Base-by-base conservation (phyloP, 2,329 filamentous ascomycete genomes). In the Graphilbum sp. region DNA sequence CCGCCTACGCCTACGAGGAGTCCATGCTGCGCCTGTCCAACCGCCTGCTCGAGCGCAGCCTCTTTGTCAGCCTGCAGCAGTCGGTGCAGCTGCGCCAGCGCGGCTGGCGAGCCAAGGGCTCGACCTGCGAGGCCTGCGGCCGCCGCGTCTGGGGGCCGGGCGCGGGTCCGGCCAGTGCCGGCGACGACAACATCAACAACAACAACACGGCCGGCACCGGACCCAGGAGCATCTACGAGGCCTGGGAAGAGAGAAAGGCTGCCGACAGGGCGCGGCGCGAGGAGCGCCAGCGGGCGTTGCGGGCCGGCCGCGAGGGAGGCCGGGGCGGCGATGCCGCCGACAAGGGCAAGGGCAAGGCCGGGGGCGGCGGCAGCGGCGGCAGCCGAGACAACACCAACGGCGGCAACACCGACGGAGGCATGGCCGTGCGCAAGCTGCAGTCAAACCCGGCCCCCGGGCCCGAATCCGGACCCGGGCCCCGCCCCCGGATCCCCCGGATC, bases 1-100 rank as follows among this genome's bases (percentile, higher is more conserved):
- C 88, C 0, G 88, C 90, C 0, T 98, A 98, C 54, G 79, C 86
- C 0, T 95, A 96, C 53, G 90, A 98, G 56, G 83, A 88, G 54
- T 87, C 82, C 0, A 82, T 98, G 15, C 68, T 98, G 17, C 68
- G 72, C 2, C 71, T 98, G 3, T 85, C 90, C 1, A 93, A 88
- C 53, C 71, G 79, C 4, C 75, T 98, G 40, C 66, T 98, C 0
- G 87, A 93, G 45, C 79, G 85, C 47, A 90, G 90, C 50, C 67
- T 94, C 6, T 98, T 96, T 50, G 72, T 80, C 31, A 79, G 83
- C 45, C 84, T 98, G 27, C 66, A 75, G 32, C 72, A 82, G 47
- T 78, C 85, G 5, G 74, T 81, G 8, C 66, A 71, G 38, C 68
- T 90, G 6, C 69, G 90, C 3, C 80, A 87, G 54, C 74, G 77